These are phyloP conservation scores for Colletotrichum filicis DNA, from an alignment of 2,329 filamentous ascomycete genomes.

Conservation along the genomic window DNA sequence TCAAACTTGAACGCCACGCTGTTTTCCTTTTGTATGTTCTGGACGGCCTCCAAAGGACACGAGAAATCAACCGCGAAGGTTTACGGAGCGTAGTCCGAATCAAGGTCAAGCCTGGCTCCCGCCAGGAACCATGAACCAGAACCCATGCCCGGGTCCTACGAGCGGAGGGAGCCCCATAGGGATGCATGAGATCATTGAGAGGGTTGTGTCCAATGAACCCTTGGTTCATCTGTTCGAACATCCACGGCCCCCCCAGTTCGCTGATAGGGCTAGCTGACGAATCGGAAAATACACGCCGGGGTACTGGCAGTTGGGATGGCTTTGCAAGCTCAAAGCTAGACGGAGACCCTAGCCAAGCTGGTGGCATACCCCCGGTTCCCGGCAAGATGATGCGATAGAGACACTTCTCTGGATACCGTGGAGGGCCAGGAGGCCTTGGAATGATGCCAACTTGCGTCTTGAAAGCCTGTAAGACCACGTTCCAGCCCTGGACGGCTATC, in stretches of 20 bases:
- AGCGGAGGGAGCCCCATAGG: constrained; percentile 26
- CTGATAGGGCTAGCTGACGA: constrained; percentile 19
- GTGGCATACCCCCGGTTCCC: constrained; percentile 15
- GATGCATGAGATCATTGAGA: constrained; percentile 31
- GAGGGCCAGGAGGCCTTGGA: constrained; percentile 23
- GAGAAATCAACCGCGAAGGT: constrained; percentile 1
- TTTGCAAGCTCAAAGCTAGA: constrained; percentile 33
- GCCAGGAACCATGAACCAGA: constrained; percentile 27
- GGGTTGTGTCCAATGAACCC: constrained; percentile 13
- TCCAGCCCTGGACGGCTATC: neutral
- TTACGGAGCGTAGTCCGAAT: constrained; percentile 1
- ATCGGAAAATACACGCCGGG: constrained; percentile 29
- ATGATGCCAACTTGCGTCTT: constrained; percentile 28
- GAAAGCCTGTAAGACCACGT: neutral
- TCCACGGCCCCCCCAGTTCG: constrained; percentile 9
- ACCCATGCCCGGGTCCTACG: neutral
- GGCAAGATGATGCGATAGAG: constrained; percentile 3
- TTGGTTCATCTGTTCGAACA: constrained; percentile 2
- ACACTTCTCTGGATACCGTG: neutral
- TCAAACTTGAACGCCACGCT: constrained; percentile 5
- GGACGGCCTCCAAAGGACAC: constrained; percentile 19
- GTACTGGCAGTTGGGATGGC: constrained; percentile 26
- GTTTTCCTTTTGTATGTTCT: constrained; percentile 32
- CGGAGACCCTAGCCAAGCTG: constrained; percentile 26
- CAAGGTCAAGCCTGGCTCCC: constrained; percentile 8